A percentile compares a stretch with the other conserved stretches of the same genome.
Conservation (phyloP, 202 grass and related monocot species). For the Tripidium arundinaceum region DNA sequence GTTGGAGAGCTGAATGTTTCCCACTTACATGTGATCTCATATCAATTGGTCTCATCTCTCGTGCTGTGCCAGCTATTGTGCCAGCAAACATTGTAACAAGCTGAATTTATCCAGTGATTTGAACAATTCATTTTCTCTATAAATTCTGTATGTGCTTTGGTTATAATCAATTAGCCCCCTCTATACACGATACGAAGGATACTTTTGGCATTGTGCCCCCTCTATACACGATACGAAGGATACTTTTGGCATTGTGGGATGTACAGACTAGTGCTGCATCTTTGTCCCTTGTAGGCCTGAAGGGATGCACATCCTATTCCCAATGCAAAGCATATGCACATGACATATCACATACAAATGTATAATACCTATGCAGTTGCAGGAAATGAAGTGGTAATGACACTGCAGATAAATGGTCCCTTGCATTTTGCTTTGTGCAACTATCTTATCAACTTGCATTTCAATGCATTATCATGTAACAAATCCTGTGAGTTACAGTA, state of each 20-base stretch:
- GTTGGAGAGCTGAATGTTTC: constrained; percentile 18
- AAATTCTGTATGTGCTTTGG: background rate
- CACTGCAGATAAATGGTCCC: constrained; percentile 32
- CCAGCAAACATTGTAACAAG: constrained; percentile 26
- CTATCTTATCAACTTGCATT: constrained; percentile 28
- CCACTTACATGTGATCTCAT: constrained; percentile 27
- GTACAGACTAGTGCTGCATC: background rate
- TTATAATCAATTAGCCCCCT: background rate
- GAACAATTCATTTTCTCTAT: background rate
- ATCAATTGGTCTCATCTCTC: constrained; percentile 10
- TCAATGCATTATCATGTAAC: constrained; percentile 38
- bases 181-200: background rate
- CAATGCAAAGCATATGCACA: background rate
- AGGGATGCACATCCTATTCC: background rate
- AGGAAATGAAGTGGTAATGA: constrained; percentile 22
- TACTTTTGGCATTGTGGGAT: background rate
- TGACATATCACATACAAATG: background rate
- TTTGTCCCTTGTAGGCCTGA: background rate
- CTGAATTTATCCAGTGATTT: constrained; percentile 14
- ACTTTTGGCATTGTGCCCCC: background rate
- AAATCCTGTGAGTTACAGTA: constrained; percentile 12
- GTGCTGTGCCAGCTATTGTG: constrained; percentile 30
- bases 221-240: background rate
- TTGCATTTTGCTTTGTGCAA: constrained; percentile 26
- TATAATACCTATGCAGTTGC: background rate